Conservation (phyloP, 2,329 filamentous ascomycete species). For the Hyphodiscus sp. region DNA sequence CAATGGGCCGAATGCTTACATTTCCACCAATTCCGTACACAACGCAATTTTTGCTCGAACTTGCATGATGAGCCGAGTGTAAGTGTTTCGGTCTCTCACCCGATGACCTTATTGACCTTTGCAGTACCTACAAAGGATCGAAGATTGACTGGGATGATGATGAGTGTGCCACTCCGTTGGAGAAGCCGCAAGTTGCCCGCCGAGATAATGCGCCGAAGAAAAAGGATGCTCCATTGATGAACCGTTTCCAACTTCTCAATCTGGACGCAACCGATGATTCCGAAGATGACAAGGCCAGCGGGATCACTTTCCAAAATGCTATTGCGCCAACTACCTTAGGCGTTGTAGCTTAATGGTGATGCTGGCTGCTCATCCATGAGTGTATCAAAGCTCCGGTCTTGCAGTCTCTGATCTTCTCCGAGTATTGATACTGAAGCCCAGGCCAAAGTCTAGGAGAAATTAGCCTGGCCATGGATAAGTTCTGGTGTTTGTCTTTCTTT, state of each 20-base stretch:
- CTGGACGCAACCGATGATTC: conserved; percentile 37
- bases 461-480: background rate
- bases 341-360: background rate
- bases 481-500: background rate
- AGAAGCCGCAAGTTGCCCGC: conserved; percentile 21
- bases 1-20: conserved; percentile 51
- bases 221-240: conserved; percentile 38
- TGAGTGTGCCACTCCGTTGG: conserved; percentile 51
- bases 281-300: conserved; percentile 18
- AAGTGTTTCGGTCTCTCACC: background rate
- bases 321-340: conserved; percentile 1
- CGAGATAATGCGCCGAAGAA: conserved; percentile 32
- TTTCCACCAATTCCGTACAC: conserved; percentile 72
- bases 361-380: background rate
- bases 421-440: too few species aligned
- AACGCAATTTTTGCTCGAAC: conserved; percentile 69
- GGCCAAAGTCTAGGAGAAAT: background rate
- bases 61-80: conserved; percentile 61
- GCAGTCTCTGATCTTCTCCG: too few species aligned
- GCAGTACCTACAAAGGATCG: conserved; percentile 59
- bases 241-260: conserved; percentile 57
- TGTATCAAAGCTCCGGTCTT: too few species aligned
- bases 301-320: conserved; percentile 9
- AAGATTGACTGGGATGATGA: conserved; percentile 67
- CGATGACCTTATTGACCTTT: conserved; percentile 22